Evolutionary conservation across 192 early-diverging fungal genomes (phyloP).

Genomic region (Backusella morwellensis): DNA sequence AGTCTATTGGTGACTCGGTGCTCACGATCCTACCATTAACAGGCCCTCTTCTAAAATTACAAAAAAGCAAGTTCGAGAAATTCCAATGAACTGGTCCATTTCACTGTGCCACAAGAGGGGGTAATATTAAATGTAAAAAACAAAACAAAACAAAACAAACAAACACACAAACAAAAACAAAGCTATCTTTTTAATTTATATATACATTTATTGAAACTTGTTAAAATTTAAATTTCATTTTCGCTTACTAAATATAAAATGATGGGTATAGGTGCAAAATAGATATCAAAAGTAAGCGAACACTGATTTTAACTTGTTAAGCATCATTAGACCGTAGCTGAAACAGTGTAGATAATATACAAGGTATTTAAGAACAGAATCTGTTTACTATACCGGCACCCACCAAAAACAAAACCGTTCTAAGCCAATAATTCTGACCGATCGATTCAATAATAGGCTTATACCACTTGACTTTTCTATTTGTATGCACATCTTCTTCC

Average conservation of each 20-base stretch:
- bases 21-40: no score
- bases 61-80: background rate
- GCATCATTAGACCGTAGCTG: background rate
- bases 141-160: background rate
- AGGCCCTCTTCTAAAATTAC: background rate
- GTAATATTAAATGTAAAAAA: background rate
- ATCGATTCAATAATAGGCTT: background rate
- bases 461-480: conserved; percentile 4
- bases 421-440: conserved; percentile 2
- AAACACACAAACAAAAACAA: background rate
- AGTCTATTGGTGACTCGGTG: background rate
- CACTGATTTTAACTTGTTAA: background rate
- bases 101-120: background rate
- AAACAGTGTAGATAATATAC: background rate
- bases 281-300: background rate
- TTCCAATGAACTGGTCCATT: background rate
- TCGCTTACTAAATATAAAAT: background rate
- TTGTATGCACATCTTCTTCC: conserved; percentile 5
- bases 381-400: background rate
- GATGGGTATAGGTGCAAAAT: background rate
- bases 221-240: background rate
- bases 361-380: conserved; percentile 5
- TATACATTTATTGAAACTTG: background rate
- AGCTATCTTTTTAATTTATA: background rate
- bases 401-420: background rate